A percentile compares a stretch with the other conserved stretches of the same genome.
Conservation (phyloP, 148 eudicot genomes). For the Rhododendron griersonianum region DNA sequence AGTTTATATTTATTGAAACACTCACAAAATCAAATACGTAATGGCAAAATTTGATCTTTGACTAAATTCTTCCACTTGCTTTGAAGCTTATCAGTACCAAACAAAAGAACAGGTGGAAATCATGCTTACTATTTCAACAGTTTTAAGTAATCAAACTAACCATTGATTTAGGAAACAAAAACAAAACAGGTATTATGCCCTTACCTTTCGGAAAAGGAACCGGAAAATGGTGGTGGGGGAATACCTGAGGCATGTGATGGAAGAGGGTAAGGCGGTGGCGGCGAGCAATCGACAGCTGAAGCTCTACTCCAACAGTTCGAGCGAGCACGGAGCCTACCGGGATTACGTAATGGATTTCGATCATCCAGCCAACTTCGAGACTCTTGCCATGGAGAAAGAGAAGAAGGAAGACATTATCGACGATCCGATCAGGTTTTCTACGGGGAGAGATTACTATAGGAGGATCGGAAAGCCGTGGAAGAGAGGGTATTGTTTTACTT, state of each 20-base stretch:
- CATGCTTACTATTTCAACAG: too few relatives aligned
- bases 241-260: neutral
- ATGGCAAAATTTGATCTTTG: too few relatives aligned
- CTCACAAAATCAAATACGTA: too few relatives aligned
- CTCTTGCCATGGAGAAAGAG: conserved; percentile 30
- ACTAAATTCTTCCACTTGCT: too few relatives aligned
- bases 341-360: conserved; percentile 34
- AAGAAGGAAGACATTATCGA: conserved; percentile 37
- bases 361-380: conserved; percentile 49
- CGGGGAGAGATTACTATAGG: conserved; percentile 36
- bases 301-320: conserved; percentile 32
- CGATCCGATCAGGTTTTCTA: conserved; percentile 33
- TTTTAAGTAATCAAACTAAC: too few relatives aligned
- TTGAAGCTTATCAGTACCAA: too few relatives aligned
- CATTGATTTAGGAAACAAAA: neutral
- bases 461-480: conserved; percentile 57
- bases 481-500: conserved; percentile 29
- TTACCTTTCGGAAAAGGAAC: neutral
- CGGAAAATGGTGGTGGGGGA: neutral
- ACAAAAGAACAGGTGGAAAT: too few relatives aligned
- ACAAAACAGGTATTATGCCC: neutral
- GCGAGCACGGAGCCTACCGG: conserved; percentile 21
- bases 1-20: too few relatives aligned
- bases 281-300: conserved; percentile 30
- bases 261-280: conserved; percentile 29